A percentile compares a stretch with the other conserved stretches of the same genome.
Evolutionary conservation across 1,139 yeast genomes (phyloP).

Genomic region (Geotrichum citri-aurantii): DNA sequence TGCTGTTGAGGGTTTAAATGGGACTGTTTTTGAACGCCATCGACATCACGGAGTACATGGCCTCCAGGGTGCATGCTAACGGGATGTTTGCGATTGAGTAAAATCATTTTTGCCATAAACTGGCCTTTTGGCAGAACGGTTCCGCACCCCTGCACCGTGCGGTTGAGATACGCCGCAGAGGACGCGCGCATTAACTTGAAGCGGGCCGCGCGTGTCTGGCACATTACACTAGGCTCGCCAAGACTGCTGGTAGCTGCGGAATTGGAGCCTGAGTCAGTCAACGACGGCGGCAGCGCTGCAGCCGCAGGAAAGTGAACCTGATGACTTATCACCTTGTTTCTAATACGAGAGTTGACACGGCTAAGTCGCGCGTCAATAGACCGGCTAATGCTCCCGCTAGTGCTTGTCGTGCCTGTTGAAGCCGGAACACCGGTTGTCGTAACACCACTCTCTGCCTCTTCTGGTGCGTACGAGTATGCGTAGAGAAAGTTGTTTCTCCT

Average conservation of each 20-base stretch:
- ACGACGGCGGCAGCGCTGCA: background rate
- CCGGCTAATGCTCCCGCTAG: background rate
- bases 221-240: background rate
- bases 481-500: background rate
- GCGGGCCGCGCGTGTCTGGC: background rate
- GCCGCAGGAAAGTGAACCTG: background rate
- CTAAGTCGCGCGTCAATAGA: background rate
- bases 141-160: slow-evolving; percentile 3
- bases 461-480: background rate
- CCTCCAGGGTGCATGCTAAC: background rate
- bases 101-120: slow-evolving; percentile 4
- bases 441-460: background rate
- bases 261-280: background rate
- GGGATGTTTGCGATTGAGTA: slow-evolving; percentile 1
- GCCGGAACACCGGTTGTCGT: background rate
- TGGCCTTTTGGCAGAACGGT: slow-evolving; percentile 5
- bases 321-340: background rate
- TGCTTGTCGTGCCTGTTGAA: background rate
- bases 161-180: slow-evolving; percentile 4
- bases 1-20: background rate
- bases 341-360: background rate
- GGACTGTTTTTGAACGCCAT: background rate
- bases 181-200: slow-evolving; percentile 1
- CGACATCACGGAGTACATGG: background rate
- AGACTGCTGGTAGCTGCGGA: background rate